These are phyloP conservation scores for Wickerhamiella bombiphila DNA, from an alignment of 805 yeast genomes.

Conservation along the genomic window DNA sequence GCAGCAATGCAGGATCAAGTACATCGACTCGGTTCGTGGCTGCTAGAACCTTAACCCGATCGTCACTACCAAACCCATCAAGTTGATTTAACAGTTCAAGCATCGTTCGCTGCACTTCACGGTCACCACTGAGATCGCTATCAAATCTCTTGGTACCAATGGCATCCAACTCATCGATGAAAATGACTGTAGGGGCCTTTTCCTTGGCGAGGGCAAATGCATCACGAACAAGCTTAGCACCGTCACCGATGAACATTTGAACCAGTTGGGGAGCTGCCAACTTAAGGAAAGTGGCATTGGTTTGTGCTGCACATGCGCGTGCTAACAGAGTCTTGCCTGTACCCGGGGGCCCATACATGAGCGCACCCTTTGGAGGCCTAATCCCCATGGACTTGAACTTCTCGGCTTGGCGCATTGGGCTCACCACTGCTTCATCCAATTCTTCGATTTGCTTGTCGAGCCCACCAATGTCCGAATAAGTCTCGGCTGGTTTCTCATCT, in stretches of 20 bases:
- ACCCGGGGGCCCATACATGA: slow-evolving; percentile 99
- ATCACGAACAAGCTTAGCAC: slow-evolving; percentile 93
- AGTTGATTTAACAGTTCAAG: slow-evolving; percentile 90
- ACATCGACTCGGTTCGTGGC: slow-evolving; percentile 98
- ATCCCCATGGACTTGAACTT: slow-evolving; percentile 89
- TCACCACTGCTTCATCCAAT: slow-evolving; percentile 91
- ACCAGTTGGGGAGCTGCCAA: slow-evolving; percentile 97
- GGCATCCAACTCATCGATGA: slow-evolving; percentile 96
- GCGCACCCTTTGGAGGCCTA: slow-evolving; percentile 95
- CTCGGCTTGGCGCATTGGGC: slow-evolving; percentile 97
- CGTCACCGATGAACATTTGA: slow-evolving; percentile 98
- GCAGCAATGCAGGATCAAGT: slow-evolving; percentile 91
- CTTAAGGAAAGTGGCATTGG: slow-evolving; percentile 91
- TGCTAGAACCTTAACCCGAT: slow-evolving; percentile 90
- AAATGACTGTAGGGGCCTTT: slow-evolving; percentile 94
- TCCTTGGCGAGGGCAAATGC: slow-evolving; percentile 96
- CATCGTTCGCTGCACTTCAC: slow-evolving; percentile 99
- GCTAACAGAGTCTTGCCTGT: slow-evolving; percentile 96
- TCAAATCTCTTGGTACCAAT: slow-evolving; percentile 97
- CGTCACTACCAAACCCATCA: slow-evolving; percentile 97
- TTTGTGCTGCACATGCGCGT: slow-evolving; percentile 97
- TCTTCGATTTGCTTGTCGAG: slow-evolving; percentile 97
- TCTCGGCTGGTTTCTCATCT: slow-evolving; percentile 96
- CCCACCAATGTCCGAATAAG: slow-evolving; percentile 96
- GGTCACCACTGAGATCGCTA: slow-evolving; percentile 92